Percentiles rank a stretch among this genome's conserved stretches.
Evolutionary conservation across 2,329 filamentous ascomycete species (phyloP).

Genomic region (Nemania sp.): DNA sequence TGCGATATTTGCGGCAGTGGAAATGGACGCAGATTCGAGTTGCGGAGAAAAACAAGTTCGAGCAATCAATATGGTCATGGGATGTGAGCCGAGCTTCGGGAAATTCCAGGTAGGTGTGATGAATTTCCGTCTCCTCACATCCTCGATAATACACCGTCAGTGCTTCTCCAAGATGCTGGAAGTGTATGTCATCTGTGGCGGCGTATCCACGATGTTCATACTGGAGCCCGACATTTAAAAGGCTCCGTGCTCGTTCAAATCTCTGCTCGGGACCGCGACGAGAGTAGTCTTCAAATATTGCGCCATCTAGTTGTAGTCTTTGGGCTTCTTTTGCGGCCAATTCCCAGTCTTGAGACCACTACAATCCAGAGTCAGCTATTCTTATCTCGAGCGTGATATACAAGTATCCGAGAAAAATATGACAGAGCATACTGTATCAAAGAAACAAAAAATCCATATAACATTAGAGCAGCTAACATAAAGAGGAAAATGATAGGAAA

Average conservation of each 20-base stretch:
- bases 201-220: constrained; percentile 19
- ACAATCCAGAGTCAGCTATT: background rate
- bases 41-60: constrained; percentile 21
- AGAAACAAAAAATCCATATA: background rate
- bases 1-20: background rate
- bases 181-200: background rate
- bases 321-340: constrained; percentile 14
- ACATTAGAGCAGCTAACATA: background rate
- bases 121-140: constrained; percentile 18
- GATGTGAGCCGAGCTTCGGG: constrained; percentile 17
- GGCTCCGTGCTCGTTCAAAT: constrained; percentile 14
- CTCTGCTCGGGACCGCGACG: constrained; percentile 1
- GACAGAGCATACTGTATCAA: background rate
- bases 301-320: constrained; percentile 2
- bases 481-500: background rate
- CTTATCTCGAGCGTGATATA: background rate
- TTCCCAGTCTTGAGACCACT: constrained; percentile 17
- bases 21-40: constrained; percentile 17
- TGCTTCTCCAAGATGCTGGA: constrained; percentile 14
- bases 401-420: background rate
- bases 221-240: constrained; percentile 18
- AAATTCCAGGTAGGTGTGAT: constrained; percentile 12
- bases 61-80: constrained; percentile 23
- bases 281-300: constrained; percentile 12
- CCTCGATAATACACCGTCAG: constrained; percentile 15